A percentile compares a stretch with the other conserved stretches of the same genome.
phyloP scores from a whole-genome alignment of 148 eudicot genomes.

The Dysphania ambrosioides region DNA sequence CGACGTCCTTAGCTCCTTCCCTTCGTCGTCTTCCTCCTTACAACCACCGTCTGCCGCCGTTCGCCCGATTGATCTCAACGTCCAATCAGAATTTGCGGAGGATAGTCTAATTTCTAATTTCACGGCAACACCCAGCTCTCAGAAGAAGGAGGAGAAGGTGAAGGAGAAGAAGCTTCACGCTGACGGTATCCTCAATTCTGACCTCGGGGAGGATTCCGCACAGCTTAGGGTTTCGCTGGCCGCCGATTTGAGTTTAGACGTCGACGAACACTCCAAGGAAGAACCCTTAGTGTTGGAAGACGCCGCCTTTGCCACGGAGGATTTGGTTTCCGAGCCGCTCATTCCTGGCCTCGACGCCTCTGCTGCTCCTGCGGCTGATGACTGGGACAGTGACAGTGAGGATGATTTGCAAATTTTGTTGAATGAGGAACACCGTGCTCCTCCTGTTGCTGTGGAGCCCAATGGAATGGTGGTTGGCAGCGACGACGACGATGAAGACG shows the following conservation, averaged over 20 bases:
- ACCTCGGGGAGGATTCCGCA: no score
- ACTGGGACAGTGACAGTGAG: conserved; percentile 53
- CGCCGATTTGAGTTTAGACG: no score
- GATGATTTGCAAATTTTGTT: conserved; percentile 89
- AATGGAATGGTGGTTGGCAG: conserved; percentile 34
- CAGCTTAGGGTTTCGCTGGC: conserved; percentile 60
- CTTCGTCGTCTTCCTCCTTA: conserved; percentile 29
- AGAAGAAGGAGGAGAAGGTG: no score
- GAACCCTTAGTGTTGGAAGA: no score
- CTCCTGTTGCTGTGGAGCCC: conserved; percentile 48
- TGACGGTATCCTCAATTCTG: no score
- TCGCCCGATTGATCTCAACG: conserved; percentile 36
- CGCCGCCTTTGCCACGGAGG: no score
- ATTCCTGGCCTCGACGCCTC: conserved; percentile 51
- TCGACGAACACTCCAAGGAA: no score
- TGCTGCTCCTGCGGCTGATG: conserved; percentile 10
- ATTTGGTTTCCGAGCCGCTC: conserved; percentile 30
- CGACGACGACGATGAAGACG: conserved; percentile 63
- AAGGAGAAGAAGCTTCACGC: no score
- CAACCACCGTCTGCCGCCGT: no score
- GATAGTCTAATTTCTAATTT: background rate
- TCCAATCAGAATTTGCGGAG: conserved; percentile 6
- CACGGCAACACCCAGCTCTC: no score
- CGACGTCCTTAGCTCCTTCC: conserved; percentile 57
- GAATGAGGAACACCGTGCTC: conserved; percentile 51